phyloP scores from a whole-genome alignment of 75 land plant genomes.

The Pinus albicaulis region DNA sequence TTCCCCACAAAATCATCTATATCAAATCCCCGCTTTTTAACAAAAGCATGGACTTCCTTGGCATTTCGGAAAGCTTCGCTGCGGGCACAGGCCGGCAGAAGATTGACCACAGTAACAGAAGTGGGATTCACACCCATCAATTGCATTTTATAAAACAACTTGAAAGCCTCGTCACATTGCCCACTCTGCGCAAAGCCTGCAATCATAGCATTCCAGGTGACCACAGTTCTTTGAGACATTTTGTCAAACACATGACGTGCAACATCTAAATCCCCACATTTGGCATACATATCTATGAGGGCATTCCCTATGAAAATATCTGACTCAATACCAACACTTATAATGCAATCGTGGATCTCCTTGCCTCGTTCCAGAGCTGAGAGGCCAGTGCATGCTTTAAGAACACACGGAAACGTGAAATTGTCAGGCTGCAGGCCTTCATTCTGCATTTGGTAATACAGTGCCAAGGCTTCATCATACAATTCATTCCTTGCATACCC shows the following conservation, averaged over 20 bases:
- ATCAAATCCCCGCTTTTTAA: conserved; percentile 30
- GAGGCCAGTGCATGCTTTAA: conserved; percentile 37
- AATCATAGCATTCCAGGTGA: conserved; percentile 60
- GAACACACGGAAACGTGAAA: conserved; percentile 36
- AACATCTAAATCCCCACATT: conserved; percentile 28
- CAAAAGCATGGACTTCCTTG: conserved; percentile 26
- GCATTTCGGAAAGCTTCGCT: conserved; percentile 17
- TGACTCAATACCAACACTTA: conserved; percentile 5
- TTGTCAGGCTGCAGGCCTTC: conserved; percentile 32
- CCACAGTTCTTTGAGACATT: conserved; percentile 11
- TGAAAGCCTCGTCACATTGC: conserved; percentile 4
- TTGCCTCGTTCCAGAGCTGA: conserved; percentile 16
- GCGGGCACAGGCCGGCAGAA: conserved; percentile 22
- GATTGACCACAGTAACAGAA: conserved; percentile 9
- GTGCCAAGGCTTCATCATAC: conserved; percentile 22
- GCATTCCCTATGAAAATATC: conserved; percentile 51
- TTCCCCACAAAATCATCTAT: conserved; percentile 21
- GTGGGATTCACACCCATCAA: conserved; percentile 15
- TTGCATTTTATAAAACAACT: conserved; percentile 21
- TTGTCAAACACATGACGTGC: conserved; percentile 27
- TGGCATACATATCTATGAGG: conserved; percentile 55
- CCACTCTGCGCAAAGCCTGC: conserved; percentile 18
- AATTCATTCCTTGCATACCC: conserved; percentile 33
- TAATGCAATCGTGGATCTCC: conserved; percentile 28
- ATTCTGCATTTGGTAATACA: conserved; percentile 34